These are phyloP conservation scores for Starmerella stellata DNA, from an alignment of 805 yeast species.

Conservation along the genomic window DNA sequence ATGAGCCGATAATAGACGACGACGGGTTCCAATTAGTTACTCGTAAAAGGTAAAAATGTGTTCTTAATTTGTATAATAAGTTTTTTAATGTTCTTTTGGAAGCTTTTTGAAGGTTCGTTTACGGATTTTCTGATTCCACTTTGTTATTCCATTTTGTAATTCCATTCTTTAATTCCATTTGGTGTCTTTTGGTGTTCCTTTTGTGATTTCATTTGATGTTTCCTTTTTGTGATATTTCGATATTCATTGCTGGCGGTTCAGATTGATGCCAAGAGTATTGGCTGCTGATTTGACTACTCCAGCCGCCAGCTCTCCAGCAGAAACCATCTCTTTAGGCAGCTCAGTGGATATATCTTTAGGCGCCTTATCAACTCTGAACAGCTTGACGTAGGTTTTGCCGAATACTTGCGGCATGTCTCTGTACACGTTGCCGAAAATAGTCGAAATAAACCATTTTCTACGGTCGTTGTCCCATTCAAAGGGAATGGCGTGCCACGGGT, in stretches of 20 bases:
- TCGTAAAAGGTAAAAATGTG: conserved; percentile 34
- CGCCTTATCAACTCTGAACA: conserved; percentile 29
- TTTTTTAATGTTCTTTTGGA: too few relatives aligned
- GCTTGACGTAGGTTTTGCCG: conserved; percentile 32
- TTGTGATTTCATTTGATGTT: too few relatives aligned
- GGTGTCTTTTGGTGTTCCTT: too few relatives aligned
- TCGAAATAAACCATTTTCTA: conserved; percentile 58
- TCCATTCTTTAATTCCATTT: too few relatives aligned
- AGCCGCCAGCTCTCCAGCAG: neutral
- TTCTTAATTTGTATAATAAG: too few relatives aligned
- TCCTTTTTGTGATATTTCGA: too few relatives aligned
- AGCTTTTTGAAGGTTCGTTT: too few relatives aligned
- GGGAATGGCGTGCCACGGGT: conserved; percentile 29
- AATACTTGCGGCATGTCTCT: conserved; percentile 25
- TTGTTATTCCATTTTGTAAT: neutral
- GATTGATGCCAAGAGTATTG: neutral
- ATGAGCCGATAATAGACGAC: conserved; percentile 66
- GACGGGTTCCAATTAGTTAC: conserved; percentile 88
- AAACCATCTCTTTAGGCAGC: neutral
- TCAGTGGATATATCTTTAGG: neutral
- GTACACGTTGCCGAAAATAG: conserved; percentile 44
- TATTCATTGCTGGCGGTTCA: too few relatives aligned
- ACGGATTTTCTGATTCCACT: too few relatives aligned
- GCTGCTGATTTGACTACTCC: neutral
- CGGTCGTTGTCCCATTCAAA: conserved; percentile 48